Evolutionary conservation across 495 filamentous ascomycete genomes (phyloP).

Genomic region (Penicillium bialowiezense): DNA sequence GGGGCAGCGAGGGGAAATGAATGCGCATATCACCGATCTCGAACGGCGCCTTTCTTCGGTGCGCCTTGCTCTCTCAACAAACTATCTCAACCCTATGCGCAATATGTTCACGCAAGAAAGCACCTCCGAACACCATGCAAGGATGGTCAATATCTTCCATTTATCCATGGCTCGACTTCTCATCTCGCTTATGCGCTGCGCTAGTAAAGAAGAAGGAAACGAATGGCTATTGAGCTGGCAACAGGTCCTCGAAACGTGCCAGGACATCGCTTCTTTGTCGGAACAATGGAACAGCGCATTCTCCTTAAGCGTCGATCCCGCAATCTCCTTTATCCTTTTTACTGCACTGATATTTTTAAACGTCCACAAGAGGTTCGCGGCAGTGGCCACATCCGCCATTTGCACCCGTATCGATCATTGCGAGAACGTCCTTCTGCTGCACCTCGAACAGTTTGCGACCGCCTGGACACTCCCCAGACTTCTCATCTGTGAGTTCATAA

Average conservation of each 20-base stretch:
- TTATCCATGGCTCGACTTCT: conserved; percentile 12
- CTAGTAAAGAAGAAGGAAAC: conserved; percentile 1
- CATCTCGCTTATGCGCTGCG: conserved; percentile 2
- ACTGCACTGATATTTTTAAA: conserved; percentile 16
- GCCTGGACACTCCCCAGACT: conserved; percentile 17
- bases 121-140: conserved; percentile 12
- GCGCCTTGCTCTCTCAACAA: conserved; percentile 12
- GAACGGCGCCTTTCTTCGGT: conserved; percentile 14
- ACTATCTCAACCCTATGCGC: conserved; percentile 14
- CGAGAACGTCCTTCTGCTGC: conserved; percentile 11
- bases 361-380: conserved; percentile 14
- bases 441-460: conserved; percentile 13
- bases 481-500: conserved; percentile 16
- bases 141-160: conserved; percentile 16
- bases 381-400: background rate
- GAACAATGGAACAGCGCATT: conserved; percentile 19
- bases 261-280: conserved; percentile 13
- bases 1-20: background rate
- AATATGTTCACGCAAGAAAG: conserved; percentile 18
- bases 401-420: conserved; percentile 9
- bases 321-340: conserved; percentile 17
- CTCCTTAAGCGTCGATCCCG: conserved; percentile 18
- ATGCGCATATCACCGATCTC: conserved; percentile 1
- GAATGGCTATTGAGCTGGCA: conserved; percentile 17
- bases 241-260: conserved; percentile 12